Conservation (phyloP, 345 rosid species). For the Ceriops decandra region DNA sequence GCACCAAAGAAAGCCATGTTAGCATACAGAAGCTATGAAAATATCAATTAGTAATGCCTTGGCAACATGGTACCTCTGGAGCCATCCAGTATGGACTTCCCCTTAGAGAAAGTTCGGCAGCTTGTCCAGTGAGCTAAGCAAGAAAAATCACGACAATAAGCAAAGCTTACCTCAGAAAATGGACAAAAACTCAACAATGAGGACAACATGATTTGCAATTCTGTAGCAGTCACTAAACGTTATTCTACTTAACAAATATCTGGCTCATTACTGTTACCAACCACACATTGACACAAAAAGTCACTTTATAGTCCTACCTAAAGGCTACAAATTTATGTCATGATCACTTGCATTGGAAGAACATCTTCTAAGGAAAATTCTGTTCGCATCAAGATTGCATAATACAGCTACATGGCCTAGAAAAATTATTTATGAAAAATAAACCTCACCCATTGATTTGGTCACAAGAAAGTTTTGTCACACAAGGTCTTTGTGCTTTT, state of each 20-base stretch:
- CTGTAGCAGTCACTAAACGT: not conserved
- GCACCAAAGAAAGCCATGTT: conserved; percentile 22
- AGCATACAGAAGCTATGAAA: conserved; percentile 14
- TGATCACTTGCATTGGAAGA: too few species aligned
- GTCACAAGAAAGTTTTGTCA: not conserved
- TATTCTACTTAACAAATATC: not conserved
- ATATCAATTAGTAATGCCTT: not conserved
- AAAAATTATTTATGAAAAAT: too few species aligned
- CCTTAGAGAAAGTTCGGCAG: conserved; percentile 81
- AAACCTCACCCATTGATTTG: not conserved
- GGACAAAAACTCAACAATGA: not conserved
- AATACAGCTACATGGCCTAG: too few species aligned
- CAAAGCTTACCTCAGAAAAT: not conserved
- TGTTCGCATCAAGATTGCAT: too few species aligned
- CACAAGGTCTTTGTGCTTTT: not conserved
- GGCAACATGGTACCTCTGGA: conserved; percentile 68
- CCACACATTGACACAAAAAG: not conserved
- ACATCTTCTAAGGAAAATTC: too few species aligned
- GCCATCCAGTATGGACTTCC: conserved; percentile 99
- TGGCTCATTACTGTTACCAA: too few species aligned
- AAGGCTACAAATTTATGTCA: not conserved
- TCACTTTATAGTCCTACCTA: not conserved
- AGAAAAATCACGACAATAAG: conserved; percentile 13
- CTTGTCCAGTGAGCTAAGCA: conserved; percentile 80
- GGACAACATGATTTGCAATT: not conserved